A percentile compares a stretch with the other conserved stretches of the same genome.
These are phyloP conservation scores for Euryodendron excelsum DNA, from an alignment of 148 eudicot species.

Conservation along the genomic window DNA sequence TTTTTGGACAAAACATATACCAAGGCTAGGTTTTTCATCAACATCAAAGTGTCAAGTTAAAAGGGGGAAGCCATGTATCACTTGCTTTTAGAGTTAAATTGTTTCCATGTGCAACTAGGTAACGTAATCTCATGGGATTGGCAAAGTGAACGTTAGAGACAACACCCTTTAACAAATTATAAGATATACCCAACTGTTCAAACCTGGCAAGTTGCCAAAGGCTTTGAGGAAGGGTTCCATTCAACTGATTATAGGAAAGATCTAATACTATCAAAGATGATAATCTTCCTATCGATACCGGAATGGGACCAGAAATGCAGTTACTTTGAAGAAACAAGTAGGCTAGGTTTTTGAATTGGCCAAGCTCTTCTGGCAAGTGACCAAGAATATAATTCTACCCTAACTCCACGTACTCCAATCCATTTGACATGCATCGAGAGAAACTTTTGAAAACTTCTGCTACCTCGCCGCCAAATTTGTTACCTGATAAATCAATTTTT, in stretches of 20 bases:
- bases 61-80: no score
- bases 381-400: not conserved
- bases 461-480: slow-evolving; percentile 13
- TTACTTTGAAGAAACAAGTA: accelerated
- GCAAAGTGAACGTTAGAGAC: slow-evolving; percentile 21
- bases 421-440: not conserved
- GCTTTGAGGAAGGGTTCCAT: slow-evolving; percentile 15
- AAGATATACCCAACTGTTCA: not conserved
- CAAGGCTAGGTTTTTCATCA: no score
- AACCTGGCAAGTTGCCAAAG: slow-evolving; percentile 22
- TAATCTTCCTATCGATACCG: slow-evolving; percentile 7
- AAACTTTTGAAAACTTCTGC: not conserved
- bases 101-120: no score
- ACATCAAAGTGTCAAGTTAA: no score
- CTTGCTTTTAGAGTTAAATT: no score
- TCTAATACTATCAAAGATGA: not conserved
- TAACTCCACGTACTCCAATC: not conserved
- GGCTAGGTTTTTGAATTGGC: not conserved
- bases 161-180: slow-evolving; percentile 17
- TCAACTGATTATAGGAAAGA: slow-evolving; percentile 10
- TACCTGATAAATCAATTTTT: not conserved
- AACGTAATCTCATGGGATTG: no score
- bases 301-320: slow-evolving; percentile 8
- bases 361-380: slow-evolving; percentile 10
- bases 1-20: no score